phyloP scores from a whole-genome alignment of 768 basidiomycete genomes.

The Tulasnella calospora region DNA sequence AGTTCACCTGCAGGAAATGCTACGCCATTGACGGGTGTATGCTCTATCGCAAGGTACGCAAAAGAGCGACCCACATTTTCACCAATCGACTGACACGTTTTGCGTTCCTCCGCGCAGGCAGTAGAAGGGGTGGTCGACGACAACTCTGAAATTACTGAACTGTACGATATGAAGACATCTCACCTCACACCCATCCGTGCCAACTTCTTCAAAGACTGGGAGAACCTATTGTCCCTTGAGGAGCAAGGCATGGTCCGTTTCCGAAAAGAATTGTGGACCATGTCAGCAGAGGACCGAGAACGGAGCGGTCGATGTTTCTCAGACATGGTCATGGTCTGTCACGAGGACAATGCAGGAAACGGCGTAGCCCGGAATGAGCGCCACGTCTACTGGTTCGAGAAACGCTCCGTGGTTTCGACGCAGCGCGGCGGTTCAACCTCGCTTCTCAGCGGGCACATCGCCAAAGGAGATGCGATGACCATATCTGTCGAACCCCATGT shows the following conservation, averaged over 20 bases:
- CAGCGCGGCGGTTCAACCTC: conserved; percentile 32
- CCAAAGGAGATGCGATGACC: conserved; percentile 73
- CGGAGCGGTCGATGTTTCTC: conserved; percentile 77
- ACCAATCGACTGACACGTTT: conserved; percentile 20
- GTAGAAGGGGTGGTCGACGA: conserved; percentile 59
- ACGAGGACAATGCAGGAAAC: conserved; percentile 33
- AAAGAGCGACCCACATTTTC: conserved; percentile 8
- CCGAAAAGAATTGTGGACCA: conserved; percentile 90
- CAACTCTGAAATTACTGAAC: conserved; percentile 48
- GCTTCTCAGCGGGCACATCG: conserved; percentile 74
- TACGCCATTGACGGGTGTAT: conserved; percentile 84
- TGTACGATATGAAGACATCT: conserved; percentile 72
- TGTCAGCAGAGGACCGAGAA: conserved; percentile 75
- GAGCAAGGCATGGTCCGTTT: conserved; percentile 82
- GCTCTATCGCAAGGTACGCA: conserved; percentile 77
- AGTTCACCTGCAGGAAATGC: conserved; percentile 71
- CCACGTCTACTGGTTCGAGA: conserved; percentile 69
- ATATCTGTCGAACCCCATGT: conserved; percentile 83
- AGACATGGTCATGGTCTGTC: conserved; percentile 62
- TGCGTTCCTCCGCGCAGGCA: conserved; percentile 43
- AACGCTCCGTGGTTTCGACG: conserved; percentile 13
- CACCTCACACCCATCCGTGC: conserved; percentile 66
- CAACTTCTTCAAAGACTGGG: conserved; percentile 88
- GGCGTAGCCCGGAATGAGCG: conserved; percentile 61
- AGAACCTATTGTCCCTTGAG: conserved; percentile 73